These are phyloP conservation scores for Wickerhamiella bombiphila DNA, from an alignment of 805 yeast genomes.

Conservation along the genomic window DNA sequence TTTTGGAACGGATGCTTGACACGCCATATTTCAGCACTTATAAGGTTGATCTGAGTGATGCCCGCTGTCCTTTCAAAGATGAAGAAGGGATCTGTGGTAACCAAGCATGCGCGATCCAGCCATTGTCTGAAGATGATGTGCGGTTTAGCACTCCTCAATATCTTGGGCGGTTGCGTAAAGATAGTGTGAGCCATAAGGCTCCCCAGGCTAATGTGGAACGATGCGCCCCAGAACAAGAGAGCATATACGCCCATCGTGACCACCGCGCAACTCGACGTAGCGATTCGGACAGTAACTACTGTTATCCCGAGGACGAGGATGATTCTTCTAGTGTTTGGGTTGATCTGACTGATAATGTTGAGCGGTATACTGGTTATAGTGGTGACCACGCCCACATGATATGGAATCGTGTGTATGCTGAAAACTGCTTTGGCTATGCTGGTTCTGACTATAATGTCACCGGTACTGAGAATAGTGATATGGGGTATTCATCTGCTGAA, in stretches of 20 bases:
- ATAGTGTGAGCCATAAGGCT: conserved; percentile 21
- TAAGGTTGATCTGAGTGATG: conserved; percentile 58
- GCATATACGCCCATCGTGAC: conserved; percentile 15
- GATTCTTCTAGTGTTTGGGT: conserved; percentile 48
- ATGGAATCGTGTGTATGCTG: conserved; percentile 85
- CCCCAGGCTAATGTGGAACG: conserved; percentile 14
- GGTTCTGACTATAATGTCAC: conserved; percentile 9
- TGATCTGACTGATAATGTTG: conserved; percentile 78
- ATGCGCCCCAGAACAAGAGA: conserved; percentile 14
- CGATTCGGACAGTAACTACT: conserved; percentile 17
- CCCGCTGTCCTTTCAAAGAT: conserved; percentile 73
- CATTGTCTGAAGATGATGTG: conserved; percentile 51
- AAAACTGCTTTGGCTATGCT: conserved; percentile 61
- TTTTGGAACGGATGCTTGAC: conserved; percentile 41
- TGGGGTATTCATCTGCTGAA: background rate
- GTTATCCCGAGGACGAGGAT: conserved; percentile 30
- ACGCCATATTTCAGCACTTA: conserved; percentile 81
- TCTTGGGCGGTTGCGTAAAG: conserved; percentile 38
- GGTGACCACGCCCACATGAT: conserved; percentile 85
- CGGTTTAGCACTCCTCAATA: conserved; percentile 54
- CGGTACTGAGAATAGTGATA: background rate
- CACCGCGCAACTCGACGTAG: conserved; percentile 3
- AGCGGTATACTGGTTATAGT: conserved; percentile 89
- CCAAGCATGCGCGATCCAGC: conserved; percentile 79
- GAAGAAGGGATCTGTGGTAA: conserved; percentile 70